Evolutionary conservation across 768 basidiomycete genomes (phyloP).

Genomic region (Leccinum pellstonianum): DNA sequence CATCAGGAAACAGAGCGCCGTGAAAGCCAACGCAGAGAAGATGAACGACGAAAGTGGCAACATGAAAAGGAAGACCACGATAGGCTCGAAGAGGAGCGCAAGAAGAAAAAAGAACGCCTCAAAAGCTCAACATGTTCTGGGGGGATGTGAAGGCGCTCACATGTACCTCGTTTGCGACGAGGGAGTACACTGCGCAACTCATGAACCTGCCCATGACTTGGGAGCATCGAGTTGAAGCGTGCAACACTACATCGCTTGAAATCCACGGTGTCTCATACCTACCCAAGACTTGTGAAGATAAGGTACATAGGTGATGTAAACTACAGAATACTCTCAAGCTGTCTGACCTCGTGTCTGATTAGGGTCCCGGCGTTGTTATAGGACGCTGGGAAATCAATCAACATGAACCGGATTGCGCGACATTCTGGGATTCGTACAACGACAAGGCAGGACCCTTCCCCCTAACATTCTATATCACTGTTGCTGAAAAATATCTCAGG

Average conservation of each 20-base stretch:
- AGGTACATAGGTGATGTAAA: constrained; percentile 6
- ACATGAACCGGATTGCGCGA: constrained; percentile 27
- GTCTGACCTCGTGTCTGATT: not conserved
- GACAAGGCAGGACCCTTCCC: constrained; percentile 22
- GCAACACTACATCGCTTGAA: constrained; percentile 20
- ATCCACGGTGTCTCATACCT: constrained; percentile 21
- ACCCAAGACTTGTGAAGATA: constrained; percentile 26
- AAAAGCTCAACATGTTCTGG: constrained; percentile 24
- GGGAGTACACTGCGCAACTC: constrained; percentile 31
- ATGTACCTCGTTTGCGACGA: constrained; percentile 30
- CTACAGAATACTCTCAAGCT: not conserved
- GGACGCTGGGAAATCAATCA: constrained; percentile 30
- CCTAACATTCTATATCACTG: not conserved
- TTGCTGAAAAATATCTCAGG: constrained; percentile 14
- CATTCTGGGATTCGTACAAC: constrained; percentile 25
- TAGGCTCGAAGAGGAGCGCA: constrained; percentile 13
- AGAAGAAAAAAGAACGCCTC: not conserved
- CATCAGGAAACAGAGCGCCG: constrained; percentile 12
- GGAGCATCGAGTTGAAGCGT: constrained; percentile 20
- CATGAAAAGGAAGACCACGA: constrained; percentile 22
- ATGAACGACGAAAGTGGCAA: constrained; percentile 14
- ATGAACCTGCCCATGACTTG: constrained; percentile 28
- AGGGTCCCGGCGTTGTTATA: constrained; percentile 21
- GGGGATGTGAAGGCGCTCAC: constrained; percentile 12
- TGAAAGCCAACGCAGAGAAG: constrained; percentile 9